phyloP scores from a whole-genome alignment of 2,329 filamentous ascomycete genomes.

The Talaromyces albobiverticillius region DNA sequence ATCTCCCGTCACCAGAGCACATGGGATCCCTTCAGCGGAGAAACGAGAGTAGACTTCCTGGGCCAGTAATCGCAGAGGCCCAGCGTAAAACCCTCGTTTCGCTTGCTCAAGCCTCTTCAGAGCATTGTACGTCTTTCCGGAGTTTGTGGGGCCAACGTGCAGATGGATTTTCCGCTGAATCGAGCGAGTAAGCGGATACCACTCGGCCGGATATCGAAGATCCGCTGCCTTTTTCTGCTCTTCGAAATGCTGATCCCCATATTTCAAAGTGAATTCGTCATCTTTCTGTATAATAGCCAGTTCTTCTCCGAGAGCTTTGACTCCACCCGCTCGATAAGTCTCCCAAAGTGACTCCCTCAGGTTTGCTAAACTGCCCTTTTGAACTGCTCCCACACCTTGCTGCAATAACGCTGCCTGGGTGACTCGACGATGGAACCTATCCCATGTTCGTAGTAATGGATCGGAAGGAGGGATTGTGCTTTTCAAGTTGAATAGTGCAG shows the following conservation, averaged over 20 bases:
- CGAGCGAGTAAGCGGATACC: conserved; percentile 80
- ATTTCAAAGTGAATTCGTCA: conserved; percentile 57
- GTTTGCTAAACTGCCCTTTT: conserved; percentile 21
- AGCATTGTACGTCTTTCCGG: conserved; percentile 95
- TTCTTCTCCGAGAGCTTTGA: conserved; percentile 53
- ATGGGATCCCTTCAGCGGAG: conserved; percentile 70
- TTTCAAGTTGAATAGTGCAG: conserved; percentile 25
- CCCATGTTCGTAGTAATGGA: conserved; percentile 23
- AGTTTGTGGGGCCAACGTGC: conserved; percentile 96
- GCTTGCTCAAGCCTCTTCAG: conserved; percentile 77
- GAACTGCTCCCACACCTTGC: conserved; percentile 16
- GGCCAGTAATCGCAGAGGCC: conserved; percentile 81
- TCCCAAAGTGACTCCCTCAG: conserved; percentile 48
- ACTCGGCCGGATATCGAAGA: conserved; percentile 83
- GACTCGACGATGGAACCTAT: conserved; percentile 29
- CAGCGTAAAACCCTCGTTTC: conserved; percentile 79
- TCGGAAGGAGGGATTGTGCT: conserved; percentile 17
- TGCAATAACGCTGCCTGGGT: conserved; percentile 29
- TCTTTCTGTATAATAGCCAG: conserved; percentile 68
- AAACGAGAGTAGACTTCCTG: conserved; percentile 94
- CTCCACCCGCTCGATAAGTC: conserved; percentile 56
- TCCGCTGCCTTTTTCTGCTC: conserved; percentile 70
- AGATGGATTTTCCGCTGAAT: conserved; percentile 82
- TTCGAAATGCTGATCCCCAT: conserved; percentile 55
- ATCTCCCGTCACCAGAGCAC: conserved; percentile 85